Evolutionary conservation across 1,284 basidiomycete genomes (phyloP), one percentile per base, ranked within the genome.

Genomic region (Cronartium quercuum): DNA sequence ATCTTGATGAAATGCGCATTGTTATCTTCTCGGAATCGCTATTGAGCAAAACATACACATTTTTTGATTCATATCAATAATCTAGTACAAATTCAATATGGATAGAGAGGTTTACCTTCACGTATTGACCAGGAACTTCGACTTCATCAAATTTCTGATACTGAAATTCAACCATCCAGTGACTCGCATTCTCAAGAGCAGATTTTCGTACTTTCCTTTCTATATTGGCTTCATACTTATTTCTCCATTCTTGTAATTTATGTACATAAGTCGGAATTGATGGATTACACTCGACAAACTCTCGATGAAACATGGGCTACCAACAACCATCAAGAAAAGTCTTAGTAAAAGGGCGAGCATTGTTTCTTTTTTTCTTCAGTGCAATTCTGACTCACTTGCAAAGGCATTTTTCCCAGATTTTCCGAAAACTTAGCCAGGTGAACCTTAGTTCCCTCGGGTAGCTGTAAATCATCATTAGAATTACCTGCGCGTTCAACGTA

Each of bases 91-190:
- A 24, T 18, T 38, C 5, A 9, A 37, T 41, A 21, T 29, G 29
- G 29, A 29, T 3, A 78, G 29, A 29, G 29, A 1, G 29, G 29
- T 29, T 29, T 76, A 91, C 92, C 86, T 95, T 91, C 0, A 94
- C 90, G 80, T 99, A 99, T 83, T 99, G 96, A 9, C 96, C 96
- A 24, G 96, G 96, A 71, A 99, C 89, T 82, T 99, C 96, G 66
- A 99, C 92, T 78, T 98, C 96, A 79, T 98, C 96, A 75, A 97
- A 94, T 82, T 95, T 97, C 80, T 90, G 90, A 82, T 97, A 94
- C 80, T 98, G 95, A 85, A 98, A 99, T 82, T 98, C 95, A 12
- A 92, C 91, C 77, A 98, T 85, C 83, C 94, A 98, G 83, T 96
- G 94, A 78, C 92, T 94, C 63, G 92, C 85, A 76, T 90, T 86